Evolutionary conservation across 768 basidiomycete genomes (phyloP).

Genomic region (Mycena metata): DNA sequence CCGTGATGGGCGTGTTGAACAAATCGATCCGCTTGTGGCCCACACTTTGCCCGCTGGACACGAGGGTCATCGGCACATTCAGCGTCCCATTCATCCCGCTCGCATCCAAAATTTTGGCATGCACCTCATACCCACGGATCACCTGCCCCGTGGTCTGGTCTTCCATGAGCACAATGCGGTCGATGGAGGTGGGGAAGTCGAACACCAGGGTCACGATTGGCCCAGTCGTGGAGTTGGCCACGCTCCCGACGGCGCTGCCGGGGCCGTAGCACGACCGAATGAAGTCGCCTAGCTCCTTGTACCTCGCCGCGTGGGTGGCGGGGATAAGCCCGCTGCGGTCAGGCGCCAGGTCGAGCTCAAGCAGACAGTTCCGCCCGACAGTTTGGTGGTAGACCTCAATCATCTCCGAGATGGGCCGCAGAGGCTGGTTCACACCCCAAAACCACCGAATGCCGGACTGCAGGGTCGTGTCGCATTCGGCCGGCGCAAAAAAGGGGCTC

Average conservation of each 20-base stretch:
- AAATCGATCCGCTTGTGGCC: slow-evolving; percentile 31
- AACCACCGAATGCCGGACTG: slow-evolving; percentile 28
- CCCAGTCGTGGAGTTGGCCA: slow-evolving; percentile 7
- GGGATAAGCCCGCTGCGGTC: slow-evolving; percentile 29
- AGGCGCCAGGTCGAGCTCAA: slow-evolving; percentile 29
- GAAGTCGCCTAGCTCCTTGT: slow-evolving; percentile 29
- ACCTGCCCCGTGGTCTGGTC: slow-evolving; percentile 30
- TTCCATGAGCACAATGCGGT: slow-evolving; percentile 29
- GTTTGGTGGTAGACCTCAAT: slow-evolving; percentile 31
- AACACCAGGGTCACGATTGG: slow-evolving; percentile 21
- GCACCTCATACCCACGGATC: slow-evolving; percentile 26
- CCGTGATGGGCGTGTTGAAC: slow-evolving; percentile 20
- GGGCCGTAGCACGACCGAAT: slow-evolving; percentile 25
- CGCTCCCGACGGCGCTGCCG: slow-evolving; percentile 22
- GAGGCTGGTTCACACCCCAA: slow-evolving; percentile 24
- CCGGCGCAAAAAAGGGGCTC: slow-evolving; percentile 28
- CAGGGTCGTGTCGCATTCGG: slow-evolving; percentile 31
- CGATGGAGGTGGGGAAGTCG: slow-evolving; percentile 23
- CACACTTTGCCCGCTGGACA: slow-evolving; percentile 29
- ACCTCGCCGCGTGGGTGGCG: slow-evolving; percentile 27
- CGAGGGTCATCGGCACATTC: slow-evolving; percentile 24
- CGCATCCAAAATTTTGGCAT: slow-evolving; percentile 21
- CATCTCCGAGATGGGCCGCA: slow-evolving; percentile 26
- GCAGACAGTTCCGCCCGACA: slow-evolving; percentile 29
- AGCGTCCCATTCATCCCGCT: slow-evolving; percentile 28